Evolutionary conservation across 192 early-diverging fungal species (phyloP), one percentile per base, ranked within the genome.

Genomic region (Entomortierella chlamydospora): DNA sequence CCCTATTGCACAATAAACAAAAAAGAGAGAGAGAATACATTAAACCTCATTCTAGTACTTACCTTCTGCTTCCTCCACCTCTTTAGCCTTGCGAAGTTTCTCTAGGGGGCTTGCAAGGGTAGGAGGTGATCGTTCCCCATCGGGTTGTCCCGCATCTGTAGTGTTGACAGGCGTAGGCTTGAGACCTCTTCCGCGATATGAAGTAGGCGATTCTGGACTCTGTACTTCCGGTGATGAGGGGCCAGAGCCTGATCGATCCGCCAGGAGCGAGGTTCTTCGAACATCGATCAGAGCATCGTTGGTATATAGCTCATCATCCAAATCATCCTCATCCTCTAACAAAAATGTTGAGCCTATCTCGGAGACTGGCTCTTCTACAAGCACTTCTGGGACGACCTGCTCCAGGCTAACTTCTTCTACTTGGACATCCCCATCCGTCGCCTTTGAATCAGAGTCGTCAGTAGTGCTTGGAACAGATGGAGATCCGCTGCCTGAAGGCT

Each of bases 11-110:
- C 56, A 22, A 43, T 1, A 20, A 58, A 25, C n/a, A n/a, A n/a
- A n/a, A n/a, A n/a, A n/a, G n/a, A n/a, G n/a, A n/a, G n/a, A n/a
- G n/a, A n/a, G n/a, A n/a, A n/a, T n/a, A n/a, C n/a, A n/a, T n/a
- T n/a, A 49, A 17, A 34, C 45, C 22, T 5, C 13, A 9, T 5
- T 0, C 12, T 2, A 29, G 23, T 39, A 3, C 30, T 11, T 67
- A 74, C 72, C 59, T 60, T 79, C 76, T 47, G 68, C 76, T 56
- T 79, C 76, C 63, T 79, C 76, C 22, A 66, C 67, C 43, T 79
- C 76, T 3, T 42, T 63, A 10, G 76, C 76, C 34, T 79, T 79
- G 29, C 76, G 67, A 10, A 79, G 63, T 18, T 61, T 61, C 57
- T 79, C 76, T 37, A 79, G 33, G 4, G 76, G 76, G 45, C 76